phyloP scores from a whole-genome alignment of 768 basidiomycete genomes.

The Russula sp. region DNA sequence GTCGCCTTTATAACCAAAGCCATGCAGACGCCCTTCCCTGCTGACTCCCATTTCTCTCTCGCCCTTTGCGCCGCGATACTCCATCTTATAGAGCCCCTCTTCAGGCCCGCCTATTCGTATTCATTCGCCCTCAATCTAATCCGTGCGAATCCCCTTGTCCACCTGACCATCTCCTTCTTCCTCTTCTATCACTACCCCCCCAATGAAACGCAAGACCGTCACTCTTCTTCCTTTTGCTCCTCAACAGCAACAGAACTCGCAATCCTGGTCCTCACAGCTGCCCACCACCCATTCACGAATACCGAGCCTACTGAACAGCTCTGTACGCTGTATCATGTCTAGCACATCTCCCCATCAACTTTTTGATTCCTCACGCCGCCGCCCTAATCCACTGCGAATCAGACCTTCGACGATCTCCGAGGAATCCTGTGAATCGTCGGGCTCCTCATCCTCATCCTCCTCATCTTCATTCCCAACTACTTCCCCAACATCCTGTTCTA shows the following conservation, averaged over 20 bases:
- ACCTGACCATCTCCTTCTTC: neutral
- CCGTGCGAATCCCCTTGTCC: neutral
- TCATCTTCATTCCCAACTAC: conserved; percentile 5
- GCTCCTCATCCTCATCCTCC: conserved; percentile 6
- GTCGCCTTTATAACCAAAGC: conserved; percentile 1
- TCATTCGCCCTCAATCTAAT: neutral
- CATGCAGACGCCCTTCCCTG: neutral
- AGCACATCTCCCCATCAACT: neutral
- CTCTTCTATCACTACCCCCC: neutral
- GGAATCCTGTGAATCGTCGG: conserved; percentile 10
- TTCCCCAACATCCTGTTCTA: conserved; percentile 8
- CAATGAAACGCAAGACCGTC: conserved; percentile 11
- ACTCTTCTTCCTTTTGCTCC: conserved; percentile 18
- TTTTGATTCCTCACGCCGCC: neutral
- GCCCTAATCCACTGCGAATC: conserved; percentile 6
- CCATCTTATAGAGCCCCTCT: neutral
- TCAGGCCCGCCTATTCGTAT: neutral
- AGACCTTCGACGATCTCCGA: conserved; percentile 17
- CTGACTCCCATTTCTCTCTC: neutral
- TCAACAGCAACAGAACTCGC: neutral
- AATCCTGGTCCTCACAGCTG: neutral
- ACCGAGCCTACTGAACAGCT: conserved; percentile 1
- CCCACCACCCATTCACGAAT: neutral
- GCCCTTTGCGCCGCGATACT: neutral
- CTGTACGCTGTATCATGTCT: conserved; percentile 4